Evolutionary conservation across 192 early-diverging fungal genomes (phyloP).

Genomic region (Coemansia sp.): DNA sequence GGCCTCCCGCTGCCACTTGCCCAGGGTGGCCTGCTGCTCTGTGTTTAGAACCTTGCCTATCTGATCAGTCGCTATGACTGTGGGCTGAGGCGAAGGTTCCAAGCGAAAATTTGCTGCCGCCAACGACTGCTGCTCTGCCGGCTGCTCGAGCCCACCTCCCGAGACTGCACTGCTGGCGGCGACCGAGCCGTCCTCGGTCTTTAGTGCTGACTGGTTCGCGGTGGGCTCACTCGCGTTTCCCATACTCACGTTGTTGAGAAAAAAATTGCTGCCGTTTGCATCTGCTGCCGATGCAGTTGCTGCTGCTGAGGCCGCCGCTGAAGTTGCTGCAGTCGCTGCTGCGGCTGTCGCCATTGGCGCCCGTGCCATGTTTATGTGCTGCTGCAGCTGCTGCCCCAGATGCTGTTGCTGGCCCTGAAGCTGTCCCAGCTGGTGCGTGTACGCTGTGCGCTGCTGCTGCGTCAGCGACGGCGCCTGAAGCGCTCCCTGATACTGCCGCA

Average conservation of each 20-base stretch:
- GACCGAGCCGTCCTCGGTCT: slow-evolving; percentile 13
- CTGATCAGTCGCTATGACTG: slow-evolving; percentile 40
- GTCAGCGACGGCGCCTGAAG: slow-evolving; percentile 13
- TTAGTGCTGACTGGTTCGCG: slow-evolving; percentile 21
- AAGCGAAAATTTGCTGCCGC: slow-evolving; percentile 45
- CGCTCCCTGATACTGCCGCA: slow-evolving; percentile 14
- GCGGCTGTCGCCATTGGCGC: not conserved
- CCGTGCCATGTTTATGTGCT: not conserved
- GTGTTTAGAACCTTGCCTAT: slow-evolving; percentile 27
- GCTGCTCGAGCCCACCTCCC: slow-evolving; percentile 36
- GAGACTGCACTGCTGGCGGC: slow-evolving; percentile 21
- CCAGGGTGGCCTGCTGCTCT: slow-evolving; percentile 34
- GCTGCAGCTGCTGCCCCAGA: not conserved
- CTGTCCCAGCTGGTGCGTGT: slow-evolving; percentile 16
- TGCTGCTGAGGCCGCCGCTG: not conserved
- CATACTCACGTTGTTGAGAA: slow-evolving; percentile 28
- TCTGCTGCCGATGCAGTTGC: not conserved
- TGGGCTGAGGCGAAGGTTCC: slow-evolving; percentile 42
- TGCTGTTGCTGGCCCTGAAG: slow-evolving; percentile 9
- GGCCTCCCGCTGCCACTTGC: slow-evolving; percentile 32
- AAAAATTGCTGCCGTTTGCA: not conserved
- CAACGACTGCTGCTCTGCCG: slow-evolving; percentile 9
- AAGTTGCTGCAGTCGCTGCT: slow-evolving; percentile 12
- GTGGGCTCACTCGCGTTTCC: slow-evolving; percentile 47
- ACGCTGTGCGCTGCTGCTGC: slow-evolving; percentile 26